Conservation (phyloP, 805 yeast genomes). For the Huiozyma naganishii region DNA sequence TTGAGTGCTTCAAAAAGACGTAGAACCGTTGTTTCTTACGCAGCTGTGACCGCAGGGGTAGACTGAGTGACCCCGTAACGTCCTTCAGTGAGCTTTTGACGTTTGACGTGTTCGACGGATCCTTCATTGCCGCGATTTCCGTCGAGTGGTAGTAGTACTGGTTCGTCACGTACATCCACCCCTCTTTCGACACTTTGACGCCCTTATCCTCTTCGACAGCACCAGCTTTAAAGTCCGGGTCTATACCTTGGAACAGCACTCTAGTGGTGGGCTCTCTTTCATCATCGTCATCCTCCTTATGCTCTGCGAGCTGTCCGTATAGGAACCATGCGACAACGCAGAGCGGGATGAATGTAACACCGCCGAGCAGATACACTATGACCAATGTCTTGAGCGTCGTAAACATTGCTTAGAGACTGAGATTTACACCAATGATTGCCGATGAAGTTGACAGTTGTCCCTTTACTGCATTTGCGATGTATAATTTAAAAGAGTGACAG, state of each 20-base stretch:
- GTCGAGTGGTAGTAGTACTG: constrained; percentile 53
- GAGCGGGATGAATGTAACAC: constrained; percentile 68
- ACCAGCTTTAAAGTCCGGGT: constrained; percentile 42
- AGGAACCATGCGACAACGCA: constrained; percentile 25
- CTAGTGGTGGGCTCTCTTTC: constrained; percentile 9
- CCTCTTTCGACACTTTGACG: constrained; percentile 50
- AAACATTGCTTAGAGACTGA: background rate
- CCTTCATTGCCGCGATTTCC: constrained; percentile 9
- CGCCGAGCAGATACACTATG: constrained; percentile 58
- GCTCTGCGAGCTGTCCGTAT: constrained; percentile 19
- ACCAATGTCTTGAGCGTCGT: constrained; percentile 24
- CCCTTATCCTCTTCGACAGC: constrained; percentile 58
- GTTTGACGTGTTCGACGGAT: constrained; percentile 2
- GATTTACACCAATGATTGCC: background rate
- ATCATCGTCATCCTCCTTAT: constrained; percentile 7
- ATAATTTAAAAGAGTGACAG: background rate
- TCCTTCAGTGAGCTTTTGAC: constrained; percentile 4
- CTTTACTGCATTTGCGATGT: background rate
- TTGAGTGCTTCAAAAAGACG: constrained; percentile 77
- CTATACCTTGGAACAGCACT: constrained; percentile 16
- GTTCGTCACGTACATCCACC: constrained; percentile 79
- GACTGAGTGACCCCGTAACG: background rate
- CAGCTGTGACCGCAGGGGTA: constrained; percentile 24
- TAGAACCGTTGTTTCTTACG: constrained; percentile 45
- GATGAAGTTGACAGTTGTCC: too few relatives aligned